These are phyloP conservation scores for Moesziomyces antarcticus DNA, from an alignment of 1,284 basidiomycete species.

Conservation along the genomic window DNA sequence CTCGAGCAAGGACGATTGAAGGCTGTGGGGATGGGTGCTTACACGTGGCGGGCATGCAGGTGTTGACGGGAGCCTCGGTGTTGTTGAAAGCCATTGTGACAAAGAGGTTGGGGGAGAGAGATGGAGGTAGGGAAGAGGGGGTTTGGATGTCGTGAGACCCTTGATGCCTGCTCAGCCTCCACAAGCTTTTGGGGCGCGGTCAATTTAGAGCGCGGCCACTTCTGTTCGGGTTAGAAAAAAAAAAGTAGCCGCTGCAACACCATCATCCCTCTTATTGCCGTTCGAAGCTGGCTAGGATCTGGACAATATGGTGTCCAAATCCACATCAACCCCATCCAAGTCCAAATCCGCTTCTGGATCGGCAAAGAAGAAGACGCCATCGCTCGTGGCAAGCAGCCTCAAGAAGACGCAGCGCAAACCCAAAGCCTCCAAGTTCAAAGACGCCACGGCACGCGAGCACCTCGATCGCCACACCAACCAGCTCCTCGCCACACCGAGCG, in stretches of 20 bases:
- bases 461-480: slow-evolving; percentile 22
- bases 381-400: slow-evolving; percentile 15
- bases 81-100: slow-evolving; percentile 21
- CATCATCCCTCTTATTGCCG: background rate
- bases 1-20: background rate
- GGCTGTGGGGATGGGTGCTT: slow-evolving; percentile 3
- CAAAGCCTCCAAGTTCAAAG: slow-evolving; percentile 32
- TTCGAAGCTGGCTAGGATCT: background rate
- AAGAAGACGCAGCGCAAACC: slow-evolving; percentile 14
- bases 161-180: background rate
- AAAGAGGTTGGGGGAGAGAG: background rate
- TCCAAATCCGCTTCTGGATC: slow-evolving; percentile 8
- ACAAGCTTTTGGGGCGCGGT: slow-evolving; percentile 2
- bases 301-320: background rate
- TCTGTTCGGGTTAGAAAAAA: too few species aligned
- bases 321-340: slow-evolving; percentile 5
- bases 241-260: slow-evolving; percentile 11
- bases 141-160: slow-evolving; percentile 6
- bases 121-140: background rate
- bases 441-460: slow-evolving; percentile 13
- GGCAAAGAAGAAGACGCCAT: background rate
- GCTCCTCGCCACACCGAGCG: slow-evolving; percentile 4
- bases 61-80: slow-evolving; percentile 28
- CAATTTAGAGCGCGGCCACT: slow-evolving; percentile 10
- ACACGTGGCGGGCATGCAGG: slow-evolving; percentile 51